These are phyloP conservation scores for Atalantia buxifolia DNA, from an alignment of 345 rosid species.

Conservation along the genomic window DNA sequence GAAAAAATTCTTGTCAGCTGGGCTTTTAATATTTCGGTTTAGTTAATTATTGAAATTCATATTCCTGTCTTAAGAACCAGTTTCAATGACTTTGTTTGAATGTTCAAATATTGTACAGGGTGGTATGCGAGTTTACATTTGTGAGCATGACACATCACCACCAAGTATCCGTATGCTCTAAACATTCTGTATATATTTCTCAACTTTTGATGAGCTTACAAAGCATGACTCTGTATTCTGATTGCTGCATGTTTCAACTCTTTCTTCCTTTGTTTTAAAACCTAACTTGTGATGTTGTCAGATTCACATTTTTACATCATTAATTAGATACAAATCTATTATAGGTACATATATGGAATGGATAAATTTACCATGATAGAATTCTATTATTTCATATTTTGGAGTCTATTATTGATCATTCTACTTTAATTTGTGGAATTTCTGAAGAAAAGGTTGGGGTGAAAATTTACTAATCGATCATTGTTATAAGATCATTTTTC, in stretches of 20 bases:
- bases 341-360: background rate
- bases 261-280: background rate
- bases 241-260: background rate
- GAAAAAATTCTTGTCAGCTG: too few species aligned
- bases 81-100: too few species aligned
- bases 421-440: background rate
- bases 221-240: background rate
- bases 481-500: background rate
- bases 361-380: background rate
- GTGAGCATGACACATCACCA: constrained; percentile 80
- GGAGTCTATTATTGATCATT: background rate
- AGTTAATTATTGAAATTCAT: too few species aligned
- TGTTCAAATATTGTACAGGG: constrained; percentile 53
- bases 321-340: background rate
- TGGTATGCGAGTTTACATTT: constrained; percentile 67
- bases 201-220: constrained; percentile 1
- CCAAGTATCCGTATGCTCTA: constrained; percentile 45
- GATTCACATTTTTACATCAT: background rate
- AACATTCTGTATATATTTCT: background rate
- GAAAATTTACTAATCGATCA: background rate
- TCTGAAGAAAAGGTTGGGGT: background rate
- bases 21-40: too few species aligned
- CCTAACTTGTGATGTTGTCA: background rate
- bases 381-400: background rate
- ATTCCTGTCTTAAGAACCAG: too few species aligned